phyloP scores from a whole-genome alignment of 2,329 filamentous ascomycete species.

The Colletotrichum sp. region DNA sequence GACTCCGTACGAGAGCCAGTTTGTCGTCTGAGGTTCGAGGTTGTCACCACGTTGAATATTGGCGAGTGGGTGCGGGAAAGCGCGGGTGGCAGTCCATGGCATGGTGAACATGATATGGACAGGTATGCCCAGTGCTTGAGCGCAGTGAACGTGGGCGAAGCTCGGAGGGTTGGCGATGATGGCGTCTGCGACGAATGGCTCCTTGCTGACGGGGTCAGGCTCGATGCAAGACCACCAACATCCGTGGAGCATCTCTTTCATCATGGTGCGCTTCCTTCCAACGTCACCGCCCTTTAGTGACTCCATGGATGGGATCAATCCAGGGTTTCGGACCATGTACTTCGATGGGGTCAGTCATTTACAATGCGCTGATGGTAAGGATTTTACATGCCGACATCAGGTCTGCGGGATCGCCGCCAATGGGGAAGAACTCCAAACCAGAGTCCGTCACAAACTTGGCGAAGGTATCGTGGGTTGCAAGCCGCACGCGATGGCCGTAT shows the following conservation, averaged over 20 bases:
- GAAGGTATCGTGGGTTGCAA: conserved; percentile 56
- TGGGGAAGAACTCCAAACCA: conserved; percentile 56
- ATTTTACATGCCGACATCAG: conserved; percentile 34
- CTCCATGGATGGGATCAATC: conserved; percentile 31
- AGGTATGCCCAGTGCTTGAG: conserved; percentile 46
- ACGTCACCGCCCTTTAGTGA: conserved; percentile 31
- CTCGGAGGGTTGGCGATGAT: conserved; percentile 57
- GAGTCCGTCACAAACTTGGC: conserved; percentile 50
- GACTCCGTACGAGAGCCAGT: conserved; percentile 73
- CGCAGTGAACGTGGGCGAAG: conserved; percentile 53
- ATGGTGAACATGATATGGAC: conserved; percentile 62
- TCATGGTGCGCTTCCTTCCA: conserved; percentile 29
- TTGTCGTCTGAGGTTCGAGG: conserved; percentile 60
- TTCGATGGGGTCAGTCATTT: background rate
- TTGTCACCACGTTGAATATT: conserved; percentile 63
- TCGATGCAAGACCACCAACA: conserved; percentile 35
- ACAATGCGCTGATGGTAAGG: too few relatives aligned
- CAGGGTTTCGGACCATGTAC: conserved; percentile 36
- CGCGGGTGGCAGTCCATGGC: conserved; percentile 76
- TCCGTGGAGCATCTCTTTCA: conserved; percentile 31
- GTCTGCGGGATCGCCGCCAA: conserved; percentile 56
- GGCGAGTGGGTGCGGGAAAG: conserved; percentile 75
- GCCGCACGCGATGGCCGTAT: conserved; percentile 46
- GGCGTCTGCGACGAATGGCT: conserved; percentile 51
- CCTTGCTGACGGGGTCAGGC: conserved; percentile 19